A percentile compares a stretch with the other conserved stretches of the same genome.
Conservation (phyloP, 2,329 filamentous ascomycete species). For the Fusarium neocosmosporiellum region DNA sequence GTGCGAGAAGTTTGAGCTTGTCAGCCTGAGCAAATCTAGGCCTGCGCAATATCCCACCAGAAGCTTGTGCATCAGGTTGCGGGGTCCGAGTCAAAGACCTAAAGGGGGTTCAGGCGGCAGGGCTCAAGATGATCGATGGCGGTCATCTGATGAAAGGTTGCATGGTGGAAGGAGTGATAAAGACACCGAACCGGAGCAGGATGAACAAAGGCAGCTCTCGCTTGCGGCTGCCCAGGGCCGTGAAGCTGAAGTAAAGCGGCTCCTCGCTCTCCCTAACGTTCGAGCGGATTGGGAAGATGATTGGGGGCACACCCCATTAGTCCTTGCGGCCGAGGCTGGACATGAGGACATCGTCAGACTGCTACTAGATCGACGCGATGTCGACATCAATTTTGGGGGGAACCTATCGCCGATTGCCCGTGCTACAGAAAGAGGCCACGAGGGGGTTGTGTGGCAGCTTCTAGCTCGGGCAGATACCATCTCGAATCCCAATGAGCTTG, state of each 20-base stretch:
- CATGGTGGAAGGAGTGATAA: not conserved
- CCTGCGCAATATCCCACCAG: slow-evolving; percentile 1
- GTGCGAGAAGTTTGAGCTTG: not conserved
- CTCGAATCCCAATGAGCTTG: not conserved
- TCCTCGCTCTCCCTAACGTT: not conserved
- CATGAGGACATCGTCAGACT: not conserved
- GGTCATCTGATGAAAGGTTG: not conserved
- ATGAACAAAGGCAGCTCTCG: not conserved
- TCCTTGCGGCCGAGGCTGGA: not conserved
- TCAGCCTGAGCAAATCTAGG: not conserved
- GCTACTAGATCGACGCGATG: not conserved
- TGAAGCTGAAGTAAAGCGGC: not conserved
- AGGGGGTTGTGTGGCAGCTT: not conserved
- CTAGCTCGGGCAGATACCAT: not conserved
- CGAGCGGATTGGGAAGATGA: not conserved
- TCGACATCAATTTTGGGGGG: not conserved
- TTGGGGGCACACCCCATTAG: not conserved
- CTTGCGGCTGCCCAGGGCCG: not conserved
- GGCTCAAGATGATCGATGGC: too few species aligned
- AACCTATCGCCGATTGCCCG: too few species aligned
- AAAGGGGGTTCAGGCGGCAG: not conserved
- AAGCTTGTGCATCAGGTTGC: slow-evolving; percentile 1
- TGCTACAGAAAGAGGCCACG: not conserved
- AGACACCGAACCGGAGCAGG: not conserved
- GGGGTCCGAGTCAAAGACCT: not conserved